A percentile compares a stretch with the other conserved stretches of the same genome.
Conservation (phyloP, 148 eudicot genomes). For the Drosera capensis region DNA sequence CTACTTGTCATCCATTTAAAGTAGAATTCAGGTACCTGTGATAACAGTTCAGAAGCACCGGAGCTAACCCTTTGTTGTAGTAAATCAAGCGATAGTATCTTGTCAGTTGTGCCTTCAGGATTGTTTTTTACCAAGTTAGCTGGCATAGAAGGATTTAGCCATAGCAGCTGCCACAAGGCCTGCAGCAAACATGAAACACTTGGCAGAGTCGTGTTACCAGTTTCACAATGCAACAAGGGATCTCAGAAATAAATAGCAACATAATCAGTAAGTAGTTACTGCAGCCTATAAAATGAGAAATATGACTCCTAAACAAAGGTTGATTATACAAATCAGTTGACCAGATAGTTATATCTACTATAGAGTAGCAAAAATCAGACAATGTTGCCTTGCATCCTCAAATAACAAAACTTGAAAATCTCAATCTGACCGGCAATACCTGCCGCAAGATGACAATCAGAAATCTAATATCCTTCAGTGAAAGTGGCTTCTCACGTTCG, state of each 20-base stretch:
- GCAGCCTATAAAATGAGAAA: no score
- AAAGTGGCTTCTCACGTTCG: constrained; percentile 82
- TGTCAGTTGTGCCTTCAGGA: constrained; percentile 22
- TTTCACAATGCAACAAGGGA: no score
- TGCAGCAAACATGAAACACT: no score
- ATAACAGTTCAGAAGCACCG: constrained; percentile 78
- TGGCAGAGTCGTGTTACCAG: no score
- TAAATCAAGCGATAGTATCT: constrained; percentile 61
- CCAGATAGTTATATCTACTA: no score
- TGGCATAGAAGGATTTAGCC: constrained; percentile 63
- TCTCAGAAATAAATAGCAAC: no score
- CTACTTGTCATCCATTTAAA: no score
- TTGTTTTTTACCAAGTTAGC: constrained; percentile 25
- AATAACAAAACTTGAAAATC: background rate
- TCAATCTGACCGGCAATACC: constrained; percentile 24
- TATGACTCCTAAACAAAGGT: no score
- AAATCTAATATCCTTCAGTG: constrained; percentile 67
- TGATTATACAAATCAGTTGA: no score
- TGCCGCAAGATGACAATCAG: constrained; percentile 80
- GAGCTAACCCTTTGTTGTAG: constrained; percentile 70
- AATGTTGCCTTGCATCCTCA: background rate
- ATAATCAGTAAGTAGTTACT: background rate
- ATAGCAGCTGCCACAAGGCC: constrained; percentile 94
- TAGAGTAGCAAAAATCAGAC: no score
- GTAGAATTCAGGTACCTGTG: no score